Conservation (phyloP, 2,329 filamentous ascomycete species). For the Verticillium nubilum region DNA sequence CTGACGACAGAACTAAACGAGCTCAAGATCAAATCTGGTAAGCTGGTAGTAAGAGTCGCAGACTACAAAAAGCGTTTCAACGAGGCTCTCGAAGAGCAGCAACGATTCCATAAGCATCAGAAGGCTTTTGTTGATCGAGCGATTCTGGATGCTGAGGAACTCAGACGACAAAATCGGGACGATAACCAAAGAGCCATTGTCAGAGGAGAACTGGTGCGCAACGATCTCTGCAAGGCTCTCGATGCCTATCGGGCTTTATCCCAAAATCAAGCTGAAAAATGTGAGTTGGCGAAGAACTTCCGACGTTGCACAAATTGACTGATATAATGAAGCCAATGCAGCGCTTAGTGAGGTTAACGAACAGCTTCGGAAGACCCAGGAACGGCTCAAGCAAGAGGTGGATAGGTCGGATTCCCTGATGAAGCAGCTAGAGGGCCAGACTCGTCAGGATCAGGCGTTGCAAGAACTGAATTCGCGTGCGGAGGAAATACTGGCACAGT, state of each 20-base stretch:
- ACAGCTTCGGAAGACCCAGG: background rate
- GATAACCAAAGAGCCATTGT: conserved; percentile 16
- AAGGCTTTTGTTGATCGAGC: conserved; percentile 25
- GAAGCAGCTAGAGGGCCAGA: background rate
- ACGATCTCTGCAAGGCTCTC: background rate
- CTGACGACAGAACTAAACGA: conserved; percentile 20
- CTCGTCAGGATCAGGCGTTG: background rate
- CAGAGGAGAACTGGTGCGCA: conserved; percentile 8
- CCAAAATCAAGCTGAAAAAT: background rate
- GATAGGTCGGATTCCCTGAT: background rate
- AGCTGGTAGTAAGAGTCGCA: conserved; percentile 28
- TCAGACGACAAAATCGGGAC: conserved; percentile 15
- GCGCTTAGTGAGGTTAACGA: background rate
- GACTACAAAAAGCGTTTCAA: conserved; percentile 35
- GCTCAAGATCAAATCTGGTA: conserved; percentile 19
- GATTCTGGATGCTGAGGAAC: conserved; percentile 25
- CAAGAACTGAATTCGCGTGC: background rate
- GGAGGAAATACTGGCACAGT: background rate
- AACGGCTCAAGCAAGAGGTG: background rate
- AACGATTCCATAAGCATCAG: conserved; percentile 31
- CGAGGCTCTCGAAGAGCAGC: conserved; percentile 39
- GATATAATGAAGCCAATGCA: background rate
- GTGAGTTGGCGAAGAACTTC: background rate
- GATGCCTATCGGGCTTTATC: background rate
- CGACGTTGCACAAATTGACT: background rate